Evolutionary conservation across 129 eudicot genomes (phyloP).

Genomic region (Heracleum sosnowskyi): DNA sequence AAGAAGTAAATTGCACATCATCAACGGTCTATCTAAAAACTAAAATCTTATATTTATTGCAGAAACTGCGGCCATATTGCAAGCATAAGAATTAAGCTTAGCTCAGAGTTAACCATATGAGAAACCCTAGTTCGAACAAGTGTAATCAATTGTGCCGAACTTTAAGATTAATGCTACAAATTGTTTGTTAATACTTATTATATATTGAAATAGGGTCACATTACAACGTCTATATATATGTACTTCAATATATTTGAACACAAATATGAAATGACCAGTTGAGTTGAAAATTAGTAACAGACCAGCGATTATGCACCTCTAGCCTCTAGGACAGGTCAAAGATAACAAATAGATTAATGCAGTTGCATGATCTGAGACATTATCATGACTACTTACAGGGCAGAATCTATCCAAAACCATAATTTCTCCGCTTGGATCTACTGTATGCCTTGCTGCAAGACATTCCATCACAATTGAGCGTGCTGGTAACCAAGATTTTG

Average conservation of each 20-base stretch:
- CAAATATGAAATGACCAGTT: neutral
- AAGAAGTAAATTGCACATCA: neutral
- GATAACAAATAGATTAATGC: neutral
- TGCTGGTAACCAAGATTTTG: conserved; percentile 90
- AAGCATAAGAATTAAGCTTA: neutral
- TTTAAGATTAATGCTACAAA: neutral
- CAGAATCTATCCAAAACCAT: conserved; percentile 65
- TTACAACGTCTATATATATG: neutral
- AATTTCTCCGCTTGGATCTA: conserved; percentile 91
- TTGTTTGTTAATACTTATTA: neutral
- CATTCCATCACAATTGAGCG: conserved; percentile 84
- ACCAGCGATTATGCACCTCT: neutral
- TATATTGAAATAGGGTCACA: neutral
- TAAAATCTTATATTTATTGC: neutral
- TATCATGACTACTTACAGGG: conserved; percentile 52
- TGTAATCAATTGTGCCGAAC: neutral
- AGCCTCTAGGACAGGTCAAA: neutral
- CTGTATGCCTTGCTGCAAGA: conserved; percentile 46
- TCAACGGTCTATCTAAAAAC: neutral
- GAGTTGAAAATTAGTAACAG: neutral
- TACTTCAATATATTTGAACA: neutral
- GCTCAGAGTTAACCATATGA: neutral
- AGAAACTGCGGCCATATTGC: neutral
- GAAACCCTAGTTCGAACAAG: neutral
- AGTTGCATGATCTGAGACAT: neutral